Percentiles rank a stretch among this genome's conserved stretches.
Conservation (phyloP, 2,329 filamentous ascomycete species). For the Sclerotinia nivalis region DNA sequence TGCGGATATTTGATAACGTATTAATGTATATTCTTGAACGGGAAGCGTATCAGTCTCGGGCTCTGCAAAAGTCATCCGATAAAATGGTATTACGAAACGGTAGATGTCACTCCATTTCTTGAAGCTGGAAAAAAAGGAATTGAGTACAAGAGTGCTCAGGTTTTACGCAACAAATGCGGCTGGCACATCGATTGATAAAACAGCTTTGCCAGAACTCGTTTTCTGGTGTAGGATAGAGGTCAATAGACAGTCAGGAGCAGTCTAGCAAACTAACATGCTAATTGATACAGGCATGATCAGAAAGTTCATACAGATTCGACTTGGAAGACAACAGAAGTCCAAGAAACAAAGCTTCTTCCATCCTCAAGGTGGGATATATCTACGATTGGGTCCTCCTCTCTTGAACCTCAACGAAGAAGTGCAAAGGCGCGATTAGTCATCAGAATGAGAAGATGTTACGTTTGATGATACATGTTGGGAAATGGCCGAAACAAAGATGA, state of each 20-base stretch:
- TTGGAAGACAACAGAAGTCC: neutral
- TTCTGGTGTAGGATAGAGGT: conserved; percentile 15
- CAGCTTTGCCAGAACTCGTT: neutral
- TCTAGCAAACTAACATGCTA: neutral
- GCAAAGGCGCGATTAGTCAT: neutral
- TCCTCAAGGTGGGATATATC: conserved; percentile 1
- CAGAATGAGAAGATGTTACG: neutral
- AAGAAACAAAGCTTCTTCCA: conserved; percentile 4
- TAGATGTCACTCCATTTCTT: conserved; percentile 10
- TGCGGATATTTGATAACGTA: conserved; percentile 9
- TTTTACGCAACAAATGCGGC: neutral
- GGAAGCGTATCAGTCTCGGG: conserved; percentile 12
- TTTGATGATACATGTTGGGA: neutral
- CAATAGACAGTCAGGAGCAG: neutral
- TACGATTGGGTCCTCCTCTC: neutral
- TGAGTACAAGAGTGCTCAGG: conserved; percentile 7
- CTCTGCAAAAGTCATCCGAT: conserved; percentile 14
- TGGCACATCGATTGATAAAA: conserved; percentile 6
- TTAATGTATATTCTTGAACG: conserved; percentile 12
- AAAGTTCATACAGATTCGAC: conserved; percentile 7
- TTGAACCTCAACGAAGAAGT: conserved; percentile 9
- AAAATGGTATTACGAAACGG: conserved; percentile 16
- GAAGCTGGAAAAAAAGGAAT: neutral
- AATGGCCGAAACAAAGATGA: neutral
- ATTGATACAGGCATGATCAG: neutral